phyloP scores from a whole-genome alignment of 495 filamentous ascomycete species.

The Apiosordaria backusii region DNA sequence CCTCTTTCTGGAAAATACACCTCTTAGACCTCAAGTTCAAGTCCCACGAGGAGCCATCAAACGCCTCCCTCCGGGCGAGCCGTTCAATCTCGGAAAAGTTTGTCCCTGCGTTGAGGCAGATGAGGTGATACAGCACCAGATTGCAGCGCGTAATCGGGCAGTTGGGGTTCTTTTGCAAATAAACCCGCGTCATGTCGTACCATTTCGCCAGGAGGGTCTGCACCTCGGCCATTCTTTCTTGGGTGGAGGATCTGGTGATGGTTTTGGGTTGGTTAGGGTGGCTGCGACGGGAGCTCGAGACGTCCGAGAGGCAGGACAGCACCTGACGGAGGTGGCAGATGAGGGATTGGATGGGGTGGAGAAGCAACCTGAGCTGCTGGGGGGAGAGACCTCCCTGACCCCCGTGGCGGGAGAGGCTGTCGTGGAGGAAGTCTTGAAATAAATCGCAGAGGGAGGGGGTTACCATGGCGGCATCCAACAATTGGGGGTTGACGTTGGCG shows the following conservation, averaged over 20 bases:
- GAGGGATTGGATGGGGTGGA: conserved; percentile 51
- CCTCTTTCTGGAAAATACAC: conserved; percentile 52
- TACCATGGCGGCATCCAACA: conserved; percentile 37
- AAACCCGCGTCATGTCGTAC: conserved; percentile 48
- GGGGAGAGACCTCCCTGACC: conserved; percentile 37
- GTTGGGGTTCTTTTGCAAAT: conserved; percentile 33
- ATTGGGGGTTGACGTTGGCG: conserved; percentile 36
- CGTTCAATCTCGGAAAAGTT: conserved; percentile 59
- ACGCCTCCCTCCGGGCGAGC: conserved; percentile 50
- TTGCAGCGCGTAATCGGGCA: conserved; percentile 49
- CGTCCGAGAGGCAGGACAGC: conserved; percentile 45
- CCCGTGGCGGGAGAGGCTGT: conserved; percentile 36
- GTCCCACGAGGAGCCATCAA: conserved; percentile 48
- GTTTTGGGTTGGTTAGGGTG: conserved; percentile 22
- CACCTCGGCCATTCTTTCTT: conserved; percentile 51
- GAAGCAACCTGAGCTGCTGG: conserved; percentile 47
- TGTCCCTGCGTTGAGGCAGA: conserved; percentile 56
- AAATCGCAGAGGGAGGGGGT: conserved; percentile 54
- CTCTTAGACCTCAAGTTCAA: conserved; percentile 45
- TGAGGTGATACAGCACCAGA: conserved; percentile 61
- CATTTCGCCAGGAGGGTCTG: conserved; percentile 55
- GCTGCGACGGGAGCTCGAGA: conserved; percentile 29
- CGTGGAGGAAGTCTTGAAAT: conserved; percentile 53
- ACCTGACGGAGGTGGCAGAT: conserved; percentile 49
- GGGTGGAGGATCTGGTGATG: conserved; percentile 50